phyloP scores from a whole-genome alignment of 371 early-diverging fungal species.

The Mucor indicus region DNA sequence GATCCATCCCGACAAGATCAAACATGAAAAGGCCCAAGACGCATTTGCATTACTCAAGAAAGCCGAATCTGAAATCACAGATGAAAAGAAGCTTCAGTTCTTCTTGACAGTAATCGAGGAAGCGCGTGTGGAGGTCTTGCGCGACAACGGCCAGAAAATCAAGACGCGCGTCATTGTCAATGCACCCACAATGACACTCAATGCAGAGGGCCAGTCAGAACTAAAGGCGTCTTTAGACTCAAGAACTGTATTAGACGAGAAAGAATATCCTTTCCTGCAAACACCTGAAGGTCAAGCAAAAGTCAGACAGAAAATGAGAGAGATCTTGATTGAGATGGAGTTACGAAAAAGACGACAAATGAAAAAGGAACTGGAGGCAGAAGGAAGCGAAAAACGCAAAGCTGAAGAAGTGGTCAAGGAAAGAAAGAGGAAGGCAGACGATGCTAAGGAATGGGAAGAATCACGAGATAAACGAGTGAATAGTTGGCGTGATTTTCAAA shows the following conservation, averaged over 20 bases:
- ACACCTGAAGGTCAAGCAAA: constrained; percentile 32
- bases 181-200: constrained; percentile 15
- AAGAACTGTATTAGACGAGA: constrained; percentile 25
- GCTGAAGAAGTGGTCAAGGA: constrained; percentile 51
- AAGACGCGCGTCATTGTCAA: constrained; percentile 31
- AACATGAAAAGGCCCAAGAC: constrained; percentile 75
- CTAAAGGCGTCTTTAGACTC: constrained; percentile 27
- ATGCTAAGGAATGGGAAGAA: constrained; percentile 73
- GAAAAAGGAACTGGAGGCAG: constrained; percentile 70
- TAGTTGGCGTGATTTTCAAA: constrained; percentile 67
- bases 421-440: constrained; percentile 64
- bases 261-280: constrained; percentile 38
- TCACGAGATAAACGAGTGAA: constrained; percentile 66
- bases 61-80: constrained; percentile 77
- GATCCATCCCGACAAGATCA: constrained; percentile 88
- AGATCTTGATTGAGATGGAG: constrained; percentile 65
- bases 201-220: constrained; percentile 15
- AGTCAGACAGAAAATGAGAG: constrained; percentile 57
- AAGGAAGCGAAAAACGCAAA: constrained; percentile 65
- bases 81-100: constrained; percentile 57
- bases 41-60: constrained; percentile 85
- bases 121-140: constrained; percentile 62
- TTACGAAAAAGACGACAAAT: constrained; percentile 58
- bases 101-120: constrained; percentile 65
- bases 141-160: constrained; percentile 42